These are phyloP conservation scores for Musa balbisiana DNA, from an alignment of 202 grass and related monocot genomes.

Conservation along the genomic window DNA sequence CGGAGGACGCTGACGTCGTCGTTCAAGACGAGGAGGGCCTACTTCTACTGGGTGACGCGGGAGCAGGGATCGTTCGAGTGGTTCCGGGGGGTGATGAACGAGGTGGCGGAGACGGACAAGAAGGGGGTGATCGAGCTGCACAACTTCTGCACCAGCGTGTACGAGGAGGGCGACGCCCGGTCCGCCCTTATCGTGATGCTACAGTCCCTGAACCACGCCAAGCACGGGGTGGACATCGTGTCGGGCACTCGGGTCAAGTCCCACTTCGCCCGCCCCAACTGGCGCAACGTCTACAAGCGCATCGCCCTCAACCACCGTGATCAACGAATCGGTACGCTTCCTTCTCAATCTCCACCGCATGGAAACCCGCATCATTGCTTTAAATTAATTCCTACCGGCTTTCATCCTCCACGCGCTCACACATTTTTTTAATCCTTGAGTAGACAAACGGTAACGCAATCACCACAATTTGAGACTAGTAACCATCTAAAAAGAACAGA, in stretches of 20 bases:
- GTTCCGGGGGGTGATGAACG: conserved; percentile 93
- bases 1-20: conserved; percentile 3
- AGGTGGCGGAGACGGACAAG: conserved; percentile 79
- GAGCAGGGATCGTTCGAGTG: conserved; percentile 92
- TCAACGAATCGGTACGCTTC: conserved; percentile 53
- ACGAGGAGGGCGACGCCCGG: conserved; percentile 78
- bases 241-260: conserved; percentile 87
- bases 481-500: too few relatives aligned
- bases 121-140: conserved; percentile 88
- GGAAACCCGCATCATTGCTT: too few relatives aligned
- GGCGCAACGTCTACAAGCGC: conserved; percentile 89
- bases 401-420: too few relatives aligned
- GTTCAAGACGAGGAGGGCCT: conserved; percentile 66
- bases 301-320: conserved; percentile 91
- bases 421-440: too few relatives aligned
- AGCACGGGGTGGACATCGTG: conserved; percentile 69
- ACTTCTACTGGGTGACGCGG: conserved; percentile 94
- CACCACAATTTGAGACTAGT: too few relatives aligned
- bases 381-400: too few relatives aligned
- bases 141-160: conserved; percentile 94
- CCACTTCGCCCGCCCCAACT: conserved; percentile 90
- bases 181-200: conserved; percentile 85
- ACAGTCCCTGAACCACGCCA: conserved; percentile 78
- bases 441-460: too few relatives aligned
- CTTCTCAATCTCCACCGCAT: neutral